Evolutionary conservation across 2,329 filamentous ascomycete species (phyloP), one percentile per base, ranked within the genome.

Genomic region (Calonectria hongkongensis): DNA sequence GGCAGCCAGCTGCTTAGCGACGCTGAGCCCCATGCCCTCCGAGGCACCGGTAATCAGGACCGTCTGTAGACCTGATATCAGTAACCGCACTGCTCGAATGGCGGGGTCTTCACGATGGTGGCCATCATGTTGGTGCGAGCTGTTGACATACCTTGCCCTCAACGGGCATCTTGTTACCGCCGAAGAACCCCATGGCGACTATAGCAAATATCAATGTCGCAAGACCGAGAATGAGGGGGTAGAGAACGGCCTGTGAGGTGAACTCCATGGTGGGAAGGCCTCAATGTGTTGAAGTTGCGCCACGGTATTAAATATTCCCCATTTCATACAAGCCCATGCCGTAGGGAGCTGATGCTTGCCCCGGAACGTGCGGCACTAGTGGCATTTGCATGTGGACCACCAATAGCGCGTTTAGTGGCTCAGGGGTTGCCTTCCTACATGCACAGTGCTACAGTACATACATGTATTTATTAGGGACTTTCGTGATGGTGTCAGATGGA

Each of bases 11-110:
- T 95, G 89, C 65, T 91, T 89, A 6, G 93, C 95, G 25, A 93
- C 91, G 65, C 92, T 91, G 78, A 92, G 92, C 72, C 97, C 97
- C 93, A 98, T 95, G 71, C 97, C 97, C 81, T 98, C 94, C 0
- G 97, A 98, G 39, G 93, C 95, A 58, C 97, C 97, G 0, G 97
- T 99, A 66, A 99, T 88, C 68, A 98, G 88, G 66, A 97, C 89
- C 2, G 96, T 98, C 95, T 73, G 72, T 9, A 60, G 33, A 69
- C 12, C 68, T 66, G 15, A 48, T n/a, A 70, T 67, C n/a, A 51
- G 66, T 62, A 67, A 63, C 45, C 66, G 13, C 10, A n/a, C 25
- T 62, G 51, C 30, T 47, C n/a, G 2, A 25, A 45, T 47, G 62
- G 68, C 21, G 41, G 50, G 27, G 39, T 21, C 9, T 41, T 36